Evolutionary conservation across 2,329 filamentous ascomycete genomes (phyloP), one percentile per base, ranked within the genome.

Genomic region (Botrytis hyacinthi): DNA sequence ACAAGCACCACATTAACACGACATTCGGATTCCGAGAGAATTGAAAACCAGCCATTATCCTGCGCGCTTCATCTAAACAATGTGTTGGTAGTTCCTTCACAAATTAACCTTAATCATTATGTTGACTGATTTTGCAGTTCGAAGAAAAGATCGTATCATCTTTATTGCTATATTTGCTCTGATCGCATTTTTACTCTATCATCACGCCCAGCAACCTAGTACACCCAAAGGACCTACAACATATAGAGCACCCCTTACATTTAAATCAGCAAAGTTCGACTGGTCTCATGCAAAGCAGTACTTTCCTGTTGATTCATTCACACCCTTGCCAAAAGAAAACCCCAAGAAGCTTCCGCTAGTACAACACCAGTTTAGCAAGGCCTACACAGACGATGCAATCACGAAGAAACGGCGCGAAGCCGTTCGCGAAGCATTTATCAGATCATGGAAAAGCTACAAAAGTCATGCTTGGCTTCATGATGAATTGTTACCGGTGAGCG

Each of bases 381-480:
- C 40, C 32, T 16, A 46, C 18, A 42, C 40, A 29, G 42, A 71
- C 4, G 26, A 35, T 51, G 42, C 8, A 18, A 46, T 18, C 8
- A 46, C 42, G n/a, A 42, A 71, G 20, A 51, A 57, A 35, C 70
- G 76, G 26, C 69, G 72, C 37, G 60, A 72, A 9, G 67, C 72
- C 68, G 77, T 79, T 12, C 77, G 77, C 54, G 74, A 75, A 14
- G 71, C 71, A 8, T 78, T 79, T 60, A 68, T 69, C 37, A 76
- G 75, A 72, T 75, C 93, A 0, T 98, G 95, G 95, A 83, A 86
- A 6, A 93, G 92, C n/a, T 98, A 98, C 83, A 91, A 88, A 79
- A 85, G 89, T 74, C 86, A 90, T 77, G 95, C 94, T 8, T 95
- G 93, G 89, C 88, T 90, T 76, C 92, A 95, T 76, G 95, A 98